Evolutionary conservation across 805 yeast genomes (phyloP).

Genomic region (Cyberlindnera japonica): DNA sequence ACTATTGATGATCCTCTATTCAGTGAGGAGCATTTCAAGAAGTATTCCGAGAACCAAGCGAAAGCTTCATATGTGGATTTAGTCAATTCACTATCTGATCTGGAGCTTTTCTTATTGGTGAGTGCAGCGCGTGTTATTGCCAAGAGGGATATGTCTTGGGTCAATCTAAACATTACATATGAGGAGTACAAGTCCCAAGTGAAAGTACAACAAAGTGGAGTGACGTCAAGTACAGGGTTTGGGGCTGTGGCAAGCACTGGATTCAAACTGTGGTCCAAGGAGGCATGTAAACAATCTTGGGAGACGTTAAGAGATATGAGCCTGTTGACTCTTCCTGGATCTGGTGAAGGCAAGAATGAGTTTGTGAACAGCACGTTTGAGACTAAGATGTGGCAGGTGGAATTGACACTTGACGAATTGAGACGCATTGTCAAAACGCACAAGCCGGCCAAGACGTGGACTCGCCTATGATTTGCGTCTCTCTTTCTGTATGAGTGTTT

Average conservation of each 20-base stretch:
- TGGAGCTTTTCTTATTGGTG: constrained; percentile 68
- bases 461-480: constrained; percentile 17
- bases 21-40: constrained; percentile 23
- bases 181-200: constrained; percentile 67
- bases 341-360: constrained; percentile 5
- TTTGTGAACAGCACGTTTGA: constrained; percentile 21
- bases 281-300: constrained; percentile 68
- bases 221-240: constrained; percentile 24
- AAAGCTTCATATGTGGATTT: constrained; percentile 25
- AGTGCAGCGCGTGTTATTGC: constrained; percentile 70
- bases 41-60: constrained; percentile 28
- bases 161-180: constrained; percentile 74
- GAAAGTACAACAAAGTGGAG: constrained; percentile 38
- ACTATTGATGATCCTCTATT: constrained; percentile 26
- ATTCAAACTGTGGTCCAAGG: constrained; percentile 56
- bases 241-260: constrained; percentile 31
- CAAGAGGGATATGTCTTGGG: constrained; percentile 51
- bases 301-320: constrained; percentile 44
- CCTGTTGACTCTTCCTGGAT: constrained; percentile 18
- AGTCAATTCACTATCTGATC: constrained; percentile 50
- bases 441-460: constrained; percentile 25
- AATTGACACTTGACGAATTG: constrained; percentile 26
- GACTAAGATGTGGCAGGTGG: constrained; percentile 28
- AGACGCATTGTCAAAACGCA: constrained; percentile 16
- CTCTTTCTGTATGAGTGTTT: background rate